These are phyloP conservation scores for Leishmania gerbilli DNA, from an alignment of 208 protist species.

Conservation along the genomic window DNA sequence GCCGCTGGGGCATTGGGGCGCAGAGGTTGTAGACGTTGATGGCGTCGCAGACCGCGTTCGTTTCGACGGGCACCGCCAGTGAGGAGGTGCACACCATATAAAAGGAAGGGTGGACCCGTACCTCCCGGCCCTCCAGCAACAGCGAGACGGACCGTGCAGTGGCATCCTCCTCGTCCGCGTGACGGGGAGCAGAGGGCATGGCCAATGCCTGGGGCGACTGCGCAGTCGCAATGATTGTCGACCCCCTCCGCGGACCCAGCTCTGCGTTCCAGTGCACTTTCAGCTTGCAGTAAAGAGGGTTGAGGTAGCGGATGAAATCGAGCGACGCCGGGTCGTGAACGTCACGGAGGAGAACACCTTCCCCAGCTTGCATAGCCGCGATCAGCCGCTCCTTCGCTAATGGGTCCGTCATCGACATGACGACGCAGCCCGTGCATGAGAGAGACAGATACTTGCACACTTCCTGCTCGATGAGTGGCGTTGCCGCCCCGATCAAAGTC, in stretches of 20 bases:
- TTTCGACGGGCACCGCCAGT: constrained; percentile 20
- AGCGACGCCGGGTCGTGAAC: constrained; percentile 28
- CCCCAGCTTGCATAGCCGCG: constrained; percentile 50
- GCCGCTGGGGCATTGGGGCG: constrained; percentile 3
- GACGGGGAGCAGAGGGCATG: neutral
- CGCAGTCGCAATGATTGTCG: neutral
- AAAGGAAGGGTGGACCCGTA: constrained; percentile 59
- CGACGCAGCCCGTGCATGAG: constrained; percentile 53
- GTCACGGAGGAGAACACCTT: constrained; percentile 77
- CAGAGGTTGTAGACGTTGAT: constrained; percentile 42
- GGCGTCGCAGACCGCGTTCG: constrained; percentile 17
- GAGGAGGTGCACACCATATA: constrained; percentile 60
- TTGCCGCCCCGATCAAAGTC: constrained; percentile 65
- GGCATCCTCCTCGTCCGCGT: neutral
- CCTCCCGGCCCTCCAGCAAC: constrained; percentile 37
- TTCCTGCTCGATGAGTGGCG: constrained; percentile 40
- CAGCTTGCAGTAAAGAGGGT: constrained; percentile 27
- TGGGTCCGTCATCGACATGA: constrained; percentile 51
- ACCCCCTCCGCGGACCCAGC: neutral
- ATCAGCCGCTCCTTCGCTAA: constrained; percentile 44
- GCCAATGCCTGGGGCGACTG: neutral
- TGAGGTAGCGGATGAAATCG: constrained; percentile 37
- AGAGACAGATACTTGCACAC: constrained; percentile 48
- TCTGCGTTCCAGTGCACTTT: constrained; percentile 17
- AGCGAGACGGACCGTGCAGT: constrained; percentile 11